Conservation (phyloP, 2,329 filamentous ascomycete genomes). For the Sclerotinia subarctica region DNA sequence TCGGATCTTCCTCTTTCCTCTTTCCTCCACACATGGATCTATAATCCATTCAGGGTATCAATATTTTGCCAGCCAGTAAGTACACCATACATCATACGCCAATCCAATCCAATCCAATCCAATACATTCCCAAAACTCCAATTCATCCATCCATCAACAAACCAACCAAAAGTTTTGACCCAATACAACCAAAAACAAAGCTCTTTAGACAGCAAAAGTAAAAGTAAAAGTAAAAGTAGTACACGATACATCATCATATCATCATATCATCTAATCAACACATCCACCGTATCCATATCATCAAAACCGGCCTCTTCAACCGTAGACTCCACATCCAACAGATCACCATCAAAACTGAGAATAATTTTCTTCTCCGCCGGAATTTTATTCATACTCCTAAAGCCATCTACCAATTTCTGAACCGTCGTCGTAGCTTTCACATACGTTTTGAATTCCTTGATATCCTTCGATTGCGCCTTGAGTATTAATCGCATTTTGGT, state of each 20-base stretch:
- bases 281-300: slow-evolving; percentile 73
- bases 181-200: too few species aligned
- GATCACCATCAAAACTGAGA: slow-evolving; percentile 74
- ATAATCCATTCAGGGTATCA: slow-evolving; percentile 9
- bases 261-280: slow-evolving; percentile 41
- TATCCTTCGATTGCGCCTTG: slow-evolving; percentile 46
- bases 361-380: slow-evolving; percentile 52
- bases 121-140: background rate
- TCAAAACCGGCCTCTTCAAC: slow-evolving; percentile 68
- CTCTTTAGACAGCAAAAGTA: too few species aligned
- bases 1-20: too few species aligned
- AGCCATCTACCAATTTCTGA: slow-evolving; percentile 59
- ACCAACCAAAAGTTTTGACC: background rate
- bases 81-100: background rate
- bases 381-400: slow-evolving; percentile 54
- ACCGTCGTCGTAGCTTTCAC: slow-evolving; percentile 56
- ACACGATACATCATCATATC: slow-evolving; percentile 4
- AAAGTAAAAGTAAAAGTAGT: too few species aligned
- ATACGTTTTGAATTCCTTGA: slow-evolving; percentile 50
- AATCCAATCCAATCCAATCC: too few species aligned
- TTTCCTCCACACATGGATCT: background rate
- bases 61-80: background rate
- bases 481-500: slow-evolving; percentile 51
- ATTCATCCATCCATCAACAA: background rate
- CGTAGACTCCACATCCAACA: slow-evolving; percentile 56